Conservation (phyloP, 78 protist species). For the Parvularia atlantis region DNA sequence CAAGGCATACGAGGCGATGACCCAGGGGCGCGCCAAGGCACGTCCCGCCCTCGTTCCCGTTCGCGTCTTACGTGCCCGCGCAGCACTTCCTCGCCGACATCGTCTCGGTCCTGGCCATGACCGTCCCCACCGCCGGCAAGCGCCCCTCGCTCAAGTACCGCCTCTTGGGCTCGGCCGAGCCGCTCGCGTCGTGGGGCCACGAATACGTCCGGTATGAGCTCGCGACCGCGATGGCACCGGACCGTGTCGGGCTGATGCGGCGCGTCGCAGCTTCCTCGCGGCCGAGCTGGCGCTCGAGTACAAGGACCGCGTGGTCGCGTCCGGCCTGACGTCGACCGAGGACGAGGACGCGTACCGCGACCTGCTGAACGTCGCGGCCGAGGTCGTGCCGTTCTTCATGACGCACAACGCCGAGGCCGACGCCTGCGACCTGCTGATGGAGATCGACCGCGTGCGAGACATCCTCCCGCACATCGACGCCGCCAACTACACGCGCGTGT, state of each 20-base stretch:
- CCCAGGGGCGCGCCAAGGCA: conserved; percentile 21
- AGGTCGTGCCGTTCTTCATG: conserved; percentile 79
- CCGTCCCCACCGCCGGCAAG: conserved; percentile 42
- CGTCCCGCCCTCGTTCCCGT: not conserved
- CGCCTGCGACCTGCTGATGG: conserved; percentile 91
- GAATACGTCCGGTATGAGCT: conserved; percentile 70
- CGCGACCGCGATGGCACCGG: not conserved
- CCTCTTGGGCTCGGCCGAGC: conserved; percentile 55
- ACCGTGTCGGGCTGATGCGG: too few species aligned
- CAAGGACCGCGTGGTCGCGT: conserved; percentile 23
- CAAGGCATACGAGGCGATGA: conserved; percentile 1
- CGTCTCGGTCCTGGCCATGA: conserved; percentile 86
- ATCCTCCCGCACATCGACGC: conserved; percentile 43
- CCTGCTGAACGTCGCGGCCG: conserved; percentile 15
- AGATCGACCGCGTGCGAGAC: conserved; percentile 23
- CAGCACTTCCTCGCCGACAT: conserved; percentile 68
- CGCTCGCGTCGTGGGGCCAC: conserved; percentile 89
- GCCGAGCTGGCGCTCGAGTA: conserved; percentile 70
- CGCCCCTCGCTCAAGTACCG: conserved; percentile 59
- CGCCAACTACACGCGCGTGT: conserved; percentile 58
- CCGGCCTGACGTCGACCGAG: not conserved
- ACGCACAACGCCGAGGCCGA: conserved; percentile 86
- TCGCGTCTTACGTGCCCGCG: not conserved
- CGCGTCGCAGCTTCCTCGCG: conserved; percentile 35
- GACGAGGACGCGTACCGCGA: conserved; percentile 4